Evolutionary conservation across 1,284 basidiomycete genomes (phyloP).

Genomic region (Sporisorium iseilematis-ciliati): DNA sequence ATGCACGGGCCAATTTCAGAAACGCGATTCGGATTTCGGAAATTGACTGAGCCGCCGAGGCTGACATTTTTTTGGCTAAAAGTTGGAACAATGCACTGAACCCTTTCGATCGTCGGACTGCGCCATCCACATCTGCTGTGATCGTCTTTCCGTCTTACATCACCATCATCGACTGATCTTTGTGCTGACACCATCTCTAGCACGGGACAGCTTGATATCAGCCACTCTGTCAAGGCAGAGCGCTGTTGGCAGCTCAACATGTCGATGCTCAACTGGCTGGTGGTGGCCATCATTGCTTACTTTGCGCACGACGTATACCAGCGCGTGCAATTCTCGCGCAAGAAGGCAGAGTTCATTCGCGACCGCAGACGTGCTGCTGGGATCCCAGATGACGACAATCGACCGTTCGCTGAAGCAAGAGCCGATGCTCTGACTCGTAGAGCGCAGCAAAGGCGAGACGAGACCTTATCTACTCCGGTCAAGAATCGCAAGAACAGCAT

Average conservation of each 20-base stretch:
- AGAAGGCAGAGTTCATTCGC: slow-evolving; percentile 41
- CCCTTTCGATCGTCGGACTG: too few relatives aligned
- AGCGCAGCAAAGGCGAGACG: slow-evolving; percentile 26
- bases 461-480: slow-evolving; percentile 19
- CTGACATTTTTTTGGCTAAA: slow-evolving; percentile 9
- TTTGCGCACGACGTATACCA: slow-evolving; percentile 21
- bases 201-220: background rate
- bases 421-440: slow-evolving; percentile 41
- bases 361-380: slow-evolving; percentile 54
- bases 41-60: background rate
- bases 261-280: slow-evolving; percentile 34
- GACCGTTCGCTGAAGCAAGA: slow-evolving; percentile 52
- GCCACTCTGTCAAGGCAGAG: background rate
- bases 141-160: background rate
- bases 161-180: background rate
- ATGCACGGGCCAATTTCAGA: background rate
- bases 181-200: background rate
- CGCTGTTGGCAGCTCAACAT: slow-evolving; percentile 13
- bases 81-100: background rate
- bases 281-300: slow-evolving; percentile 26
- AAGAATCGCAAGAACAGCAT: slow-evolving; percentile 17
- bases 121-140: background rate
- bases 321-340: slow-evolving; percentile 36
- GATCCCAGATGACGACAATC: slow-evolving; percentile 52
- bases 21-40: slow-evolving; percentile 6